Evolutionary conservation across 257 asterid species (phyloP).

Genomic region (Petunia secreta): DNA sequence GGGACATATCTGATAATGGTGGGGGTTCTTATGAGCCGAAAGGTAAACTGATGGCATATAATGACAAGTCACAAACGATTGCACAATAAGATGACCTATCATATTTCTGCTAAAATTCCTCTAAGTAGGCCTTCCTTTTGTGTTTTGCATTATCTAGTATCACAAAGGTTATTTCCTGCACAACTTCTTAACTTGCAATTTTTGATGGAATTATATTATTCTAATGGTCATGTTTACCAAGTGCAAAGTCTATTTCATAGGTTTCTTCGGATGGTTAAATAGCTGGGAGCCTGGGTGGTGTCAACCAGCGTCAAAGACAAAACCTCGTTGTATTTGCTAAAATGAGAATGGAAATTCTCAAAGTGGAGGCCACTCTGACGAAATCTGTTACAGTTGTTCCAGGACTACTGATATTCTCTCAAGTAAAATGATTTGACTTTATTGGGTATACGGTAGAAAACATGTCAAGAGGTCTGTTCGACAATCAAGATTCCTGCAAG

Average conservation of each 20-base stretch:
- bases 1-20: too few relatives aligned
- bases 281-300: not conserved
- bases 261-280: not conserved
- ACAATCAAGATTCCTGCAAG: not conserved
- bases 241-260: not conserved
- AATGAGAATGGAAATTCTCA: conserved; percentile 1
- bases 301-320: not conserved
- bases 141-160: not conserved
- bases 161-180: conserved; percentile 18
- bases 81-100: too few relatives aligned
- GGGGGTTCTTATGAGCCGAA: too few relatives aligned
- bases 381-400: not conserved
- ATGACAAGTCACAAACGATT: too few relatives aligned
- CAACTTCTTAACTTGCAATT: not conserved
- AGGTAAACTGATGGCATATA: too few relatives aligned
- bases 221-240: not conserved
- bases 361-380: not conserved
- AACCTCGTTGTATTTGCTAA: conserved; percentile 13
- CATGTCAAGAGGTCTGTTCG: not conserved
- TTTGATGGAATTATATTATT: conserved; percentile 12
- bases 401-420: not conserved
- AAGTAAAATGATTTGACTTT: not conserved
- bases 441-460: not conserved
- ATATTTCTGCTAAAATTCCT: not conserved
- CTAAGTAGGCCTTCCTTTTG: not conserved